Conservation (phyloP, 2,329 filamentous ascomycete genomes). For the Fusarium sterilihyphosum region DNA sequence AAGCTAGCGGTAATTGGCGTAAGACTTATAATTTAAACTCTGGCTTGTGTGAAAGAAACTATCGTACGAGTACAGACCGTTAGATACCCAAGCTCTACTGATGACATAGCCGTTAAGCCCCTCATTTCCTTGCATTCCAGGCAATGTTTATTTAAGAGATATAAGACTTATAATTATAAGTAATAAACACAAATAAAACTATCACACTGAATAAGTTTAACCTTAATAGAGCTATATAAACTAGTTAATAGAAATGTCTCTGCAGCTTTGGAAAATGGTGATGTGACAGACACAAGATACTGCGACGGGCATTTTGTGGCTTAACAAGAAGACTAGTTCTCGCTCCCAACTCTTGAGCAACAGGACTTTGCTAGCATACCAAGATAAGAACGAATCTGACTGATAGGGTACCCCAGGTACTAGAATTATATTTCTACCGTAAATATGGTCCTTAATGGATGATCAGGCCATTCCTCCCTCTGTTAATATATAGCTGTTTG, state of each 20-base stretch:
- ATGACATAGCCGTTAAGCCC: not conserved
- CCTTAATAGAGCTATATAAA: fast-evolving
- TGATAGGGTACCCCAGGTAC: fast-evolving
- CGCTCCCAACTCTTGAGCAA: fast-evolving
- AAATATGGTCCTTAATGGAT: fast-evolving
- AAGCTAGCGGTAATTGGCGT: too few species aligned
- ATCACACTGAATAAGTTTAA: fast-evolving
- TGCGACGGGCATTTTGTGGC: not conserved
- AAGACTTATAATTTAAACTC: not conserved
- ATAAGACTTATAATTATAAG: not conserved
- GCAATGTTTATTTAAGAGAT: fast-evolving
- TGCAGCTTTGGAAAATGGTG: too few species aligned
- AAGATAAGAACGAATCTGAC: not conserved
- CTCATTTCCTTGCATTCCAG: not conserved
- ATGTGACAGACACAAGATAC: not conserved
- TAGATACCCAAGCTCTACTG: too few species aligned
- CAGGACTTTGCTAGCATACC: not conserved
- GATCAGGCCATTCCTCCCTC: fast-evolving
- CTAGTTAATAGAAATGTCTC: fast-evolving
- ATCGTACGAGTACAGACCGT: fast-evolving
- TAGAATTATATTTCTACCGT: fast-evolving
- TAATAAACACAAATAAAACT: fast-evolving
- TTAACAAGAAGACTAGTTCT: not conserved
- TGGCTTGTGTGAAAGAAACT: not conserved
- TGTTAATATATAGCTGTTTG: fast-evolving